Base-by-base conservation (phyloP, 108 stramenopile genomes). In the Seminavis robusta region DNA sequence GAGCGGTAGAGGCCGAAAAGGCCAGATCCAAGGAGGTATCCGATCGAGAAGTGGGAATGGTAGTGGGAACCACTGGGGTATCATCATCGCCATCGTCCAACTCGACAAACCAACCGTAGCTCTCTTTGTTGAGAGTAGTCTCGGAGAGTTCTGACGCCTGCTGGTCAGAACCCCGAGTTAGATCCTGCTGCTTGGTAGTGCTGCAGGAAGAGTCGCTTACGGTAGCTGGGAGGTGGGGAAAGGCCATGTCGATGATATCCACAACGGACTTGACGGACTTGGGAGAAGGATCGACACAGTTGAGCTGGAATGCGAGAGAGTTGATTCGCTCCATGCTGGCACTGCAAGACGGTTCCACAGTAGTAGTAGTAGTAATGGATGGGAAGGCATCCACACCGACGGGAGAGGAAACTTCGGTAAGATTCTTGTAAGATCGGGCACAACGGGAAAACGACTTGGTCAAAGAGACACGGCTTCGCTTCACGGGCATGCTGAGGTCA, bases 101-200 rank as follows among this genome's bases (percentile, higher is more conserved):
- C 33, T 56, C 66, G 15, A 82, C 68, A 41, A 82, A 82, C 81
- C 81, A 82, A 10, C 81, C 81, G 30, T 74, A 74, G 39, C 39
- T 59, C n/a, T 67, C 66, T 13, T 42, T 56, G 15, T 42, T 31
- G 5, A 16, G 16, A 16, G 46, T 13, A 13, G 7, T 17, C 15
- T 45, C 24, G 17, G 57, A 41, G 34, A 36, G 17, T 3, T 43
- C 39, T 19, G 3, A 10, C 42, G 53, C 41, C 31, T 61, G 70
- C 46, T 48, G 71, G 56, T 57, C 63, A 45, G 73, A 47, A 45
- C 52, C 46, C 47, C 74, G 72, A 69, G 77, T 67, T 72, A 79
- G 67, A 34, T 36, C 10, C 13, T 36, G 34, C 44, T 8, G 16
- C 15, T 20, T 8, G 10, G 31, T 19, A 26, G 24, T 20, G 21